Evolutionary conservation across 257 asterid species (phyloP).

Genomic region (Asclepias syriaca): DNA sequence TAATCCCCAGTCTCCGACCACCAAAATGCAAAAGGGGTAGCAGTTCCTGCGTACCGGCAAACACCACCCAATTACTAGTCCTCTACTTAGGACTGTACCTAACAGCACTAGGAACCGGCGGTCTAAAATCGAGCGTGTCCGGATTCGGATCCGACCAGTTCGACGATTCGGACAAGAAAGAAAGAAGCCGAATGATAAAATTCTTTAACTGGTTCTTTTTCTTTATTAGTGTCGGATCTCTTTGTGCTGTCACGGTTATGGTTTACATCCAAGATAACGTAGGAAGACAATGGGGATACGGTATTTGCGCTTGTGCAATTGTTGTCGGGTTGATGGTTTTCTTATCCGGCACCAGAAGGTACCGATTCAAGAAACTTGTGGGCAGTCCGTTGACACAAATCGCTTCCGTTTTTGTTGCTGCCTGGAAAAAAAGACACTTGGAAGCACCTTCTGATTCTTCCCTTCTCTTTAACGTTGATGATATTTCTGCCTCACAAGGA

Average conservation of each 20-base stretch:
- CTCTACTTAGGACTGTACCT: constrained; percentile 61
- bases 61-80: constrained; percentile 41
- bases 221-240: constrained; percentile 71
- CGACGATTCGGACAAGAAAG: constrained; percentile 57
- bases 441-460: constrained; percentile 54
- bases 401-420: constrained; percentile 62
- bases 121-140: constrained; percentile 81
- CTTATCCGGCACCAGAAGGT: constrained; percentile 52
- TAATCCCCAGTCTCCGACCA: constrained; percentile 60
- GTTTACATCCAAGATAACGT: constrained; percentile 77
- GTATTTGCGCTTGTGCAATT: constrained; percentile 74
- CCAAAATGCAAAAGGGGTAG: constrained; percentile 57
- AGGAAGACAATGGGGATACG: constrained; percentile 82
- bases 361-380: constrained; percentile 71
- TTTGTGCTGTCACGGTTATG: constrained; percentile 63
- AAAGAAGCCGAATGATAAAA: constrained; percentile 52
- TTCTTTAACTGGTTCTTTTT: constrained; percentile 94
- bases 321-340: constrained; percentile 45
- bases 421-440: constrained; percentile 49
- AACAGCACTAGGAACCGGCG: constrained; percentile 90
- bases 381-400: constrained; percentile 80
- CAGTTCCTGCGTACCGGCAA: constrained; percentile 56
- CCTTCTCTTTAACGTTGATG: constrained; percentile 45
- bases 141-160: constrained; percentile 89
- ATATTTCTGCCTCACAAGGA: constrained; percentile 22